Conservation (phyloP, 352 stramenopile species). For the Pythium dissotocum region DNA sequence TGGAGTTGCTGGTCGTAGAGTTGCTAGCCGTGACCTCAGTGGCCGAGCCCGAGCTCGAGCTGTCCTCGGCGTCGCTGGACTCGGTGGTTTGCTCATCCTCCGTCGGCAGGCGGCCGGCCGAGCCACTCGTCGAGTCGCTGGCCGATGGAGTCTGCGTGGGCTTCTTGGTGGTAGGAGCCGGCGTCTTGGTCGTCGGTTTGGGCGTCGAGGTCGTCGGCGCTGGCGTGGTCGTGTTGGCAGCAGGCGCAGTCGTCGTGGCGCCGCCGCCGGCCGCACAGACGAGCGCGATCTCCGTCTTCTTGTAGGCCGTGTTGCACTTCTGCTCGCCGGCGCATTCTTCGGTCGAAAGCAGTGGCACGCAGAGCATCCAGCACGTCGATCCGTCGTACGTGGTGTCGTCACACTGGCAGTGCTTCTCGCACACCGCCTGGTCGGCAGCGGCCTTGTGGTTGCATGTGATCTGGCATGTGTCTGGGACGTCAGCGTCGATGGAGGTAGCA, state of each 20-base stretch:
- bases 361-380: conserved; percentile 32
- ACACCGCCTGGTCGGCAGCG: conserved; percentile 18
- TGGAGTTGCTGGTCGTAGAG: neutral
- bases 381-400: conserved; percentile 15
- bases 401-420: conserved; percentile 25
- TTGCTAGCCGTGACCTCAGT: neutral
- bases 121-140: neutral
- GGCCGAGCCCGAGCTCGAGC: neutral
- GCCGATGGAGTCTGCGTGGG: neutral
- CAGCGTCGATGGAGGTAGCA: conserved; percentile 3
- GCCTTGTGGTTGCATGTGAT: conserved; percentile 34
- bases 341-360: conserved; percentile 23
- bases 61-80: conserved; percentile 1
- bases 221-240: conserved; percentile 6
- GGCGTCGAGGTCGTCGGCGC: conserved; percentile 8
- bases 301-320: conserved; percentile 30
- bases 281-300: conserved; percentile 26
- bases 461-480: conserved; percentile 19
- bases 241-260: neutral
- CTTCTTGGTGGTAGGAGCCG: conserved; percentile 9
- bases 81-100: neutral
- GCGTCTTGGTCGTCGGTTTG: conserved; percentile 10
- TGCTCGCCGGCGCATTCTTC: conserved; percentile 28
- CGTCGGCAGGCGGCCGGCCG: neutral
- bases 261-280: conserved; percentile 21